These are phyloP conservation scores for Lentinula novae-zelandiae DNA, from an alignment of 1,284 basidiomycete genomes.

Conservation along the genomic window DNA sequence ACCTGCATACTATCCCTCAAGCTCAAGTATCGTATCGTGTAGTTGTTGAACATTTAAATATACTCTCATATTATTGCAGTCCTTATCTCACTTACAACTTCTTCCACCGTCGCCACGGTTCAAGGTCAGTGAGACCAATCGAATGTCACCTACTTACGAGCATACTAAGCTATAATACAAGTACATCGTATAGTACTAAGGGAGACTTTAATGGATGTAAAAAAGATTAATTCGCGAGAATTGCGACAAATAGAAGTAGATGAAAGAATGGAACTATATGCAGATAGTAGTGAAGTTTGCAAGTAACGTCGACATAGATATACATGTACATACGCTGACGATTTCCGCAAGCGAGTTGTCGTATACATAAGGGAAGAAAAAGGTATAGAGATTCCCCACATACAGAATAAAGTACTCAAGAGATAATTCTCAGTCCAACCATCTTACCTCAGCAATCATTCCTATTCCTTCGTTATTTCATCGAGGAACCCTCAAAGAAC, in stretches of 20 bases:
- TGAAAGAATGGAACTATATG: neutral
- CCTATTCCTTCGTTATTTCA: slow-evolving; percentile 13
- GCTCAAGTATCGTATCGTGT: neutral
- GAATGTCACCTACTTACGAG: neutral
- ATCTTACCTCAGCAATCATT: slow-evolving; percentile 6
- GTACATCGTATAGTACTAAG: neutral
- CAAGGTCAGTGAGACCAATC: too few species aligned
- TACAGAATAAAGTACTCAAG: neutral
- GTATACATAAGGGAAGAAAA: neutral
- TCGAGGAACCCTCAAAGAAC: neutral
- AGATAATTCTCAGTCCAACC: neutral
- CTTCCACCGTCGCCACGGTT: too few species aligned
- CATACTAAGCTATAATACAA: neutral
- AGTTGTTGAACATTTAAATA: neutral
- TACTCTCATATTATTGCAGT: neutral
- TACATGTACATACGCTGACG: neutral
- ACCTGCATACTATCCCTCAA: neutral
- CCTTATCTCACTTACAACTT: too few species aligned
- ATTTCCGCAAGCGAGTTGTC: neutral
- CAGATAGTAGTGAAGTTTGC: neutral
- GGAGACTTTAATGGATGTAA: neutral
- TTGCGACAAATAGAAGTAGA: neutral
- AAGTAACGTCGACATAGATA: neutral
- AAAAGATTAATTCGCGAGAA: neutral
- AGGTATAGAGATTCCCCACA: too few species aligned